Evolutionary conservation across 2,329 filamentous ascomycete species (phyloP), one percentile per base, ranked within the genome.

Genomic region (Aspergillus sp.): DNA sequence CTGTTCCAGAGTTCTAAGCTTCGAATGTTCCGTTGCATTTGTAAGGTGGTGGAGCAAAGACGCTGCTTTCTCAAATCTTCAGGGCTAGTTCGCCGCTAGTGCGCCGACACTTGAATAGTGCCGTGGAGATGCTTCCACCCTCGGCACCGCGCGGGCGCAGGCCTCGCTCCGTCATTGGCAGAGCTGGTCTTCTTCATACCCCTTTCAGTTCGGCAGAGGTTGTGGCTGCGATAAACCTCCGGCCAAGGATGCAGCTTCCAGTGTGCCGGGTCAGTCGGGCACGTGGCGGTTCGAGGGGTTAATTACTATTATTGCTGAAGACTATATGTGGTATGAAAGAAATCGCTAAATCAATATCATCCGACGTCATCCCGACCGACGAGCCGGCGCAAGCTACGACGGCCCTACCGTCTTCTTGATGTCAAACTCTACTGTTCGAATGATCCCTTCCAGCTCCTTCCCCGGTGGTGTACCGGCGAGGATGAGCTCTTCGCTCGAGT

Each of bases 351-450:
- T 25, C 11, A 41, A 41, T 43, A 34, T 38, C n/a, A 28, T 49
- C 46, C 30, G 46, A 56, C 30, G 22, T 56, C 34, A 41, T 38
- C 25, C 45, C 41, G 43, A 48, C 4, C 13, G 15, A 4, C 34
- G n/a, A 22, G 50, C 52, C 7, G 15, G 8, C 8, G n/a, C 3
- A 31, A n/a, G 23, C 43, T 49, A 7, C 7, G 31, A 7, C 23
- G 23, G 23, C 9, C 19, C 4, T 11, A 30, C 23, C 13, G 52
- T 61, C 41, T 71, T 67, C 23, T 71, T 66, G 43, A 72, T 63
- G 22, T 72, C 67, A 53, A 72, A 71, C 59, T 69, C 68, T 25
- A 72, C 66, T 1, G 71, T 72, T 11, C 65, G 69, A 38, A 72
- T 50, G 47, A 72, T 72, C 17, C 69, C 69, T 17, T 70, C 68